phyloP scores from a whole-genome alignment of 805 yeast genomes.

The Metschnikowia lochheadii region DNA sequence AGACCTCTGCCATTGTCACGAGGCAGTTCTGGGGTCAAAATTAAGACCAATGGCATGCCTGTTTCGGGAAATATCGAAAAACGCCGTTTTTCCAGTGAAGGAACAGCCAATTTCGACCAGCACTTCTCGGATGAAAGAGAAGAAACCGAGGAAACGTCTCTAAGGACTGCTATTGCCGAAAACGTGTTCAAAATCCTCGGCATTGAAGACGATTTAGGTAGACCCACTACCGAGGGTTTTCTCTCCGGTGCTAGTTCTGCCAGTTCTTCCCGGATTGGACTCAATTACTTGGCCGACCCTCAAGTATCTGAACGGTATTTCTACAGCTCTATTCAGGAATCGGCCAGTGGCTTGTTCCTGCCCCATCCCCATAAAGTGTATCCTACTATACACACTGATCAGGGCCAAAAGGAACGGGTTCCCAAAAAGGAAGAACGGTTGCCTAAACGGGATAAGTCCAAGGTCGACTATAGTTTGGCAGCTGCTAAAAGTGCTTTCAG shows the following conservation, averaged over 20 bases:
- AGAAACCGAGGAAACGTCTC: constrained; percentile 65
- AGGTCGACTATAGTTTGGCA: constrained; percentile 37
- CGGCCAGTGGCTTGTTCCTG: background rate
- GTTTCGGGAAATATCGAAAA: background rate
- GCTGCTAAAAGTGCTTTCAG: constrained; percentile 56
- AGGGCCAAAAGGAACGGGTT: background rate
- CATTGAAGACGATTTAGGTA: constrained; percentile 36
- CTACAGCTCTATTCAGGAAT: constrained; percentile 20
- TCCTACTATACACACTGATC: constrained; percentile 25
- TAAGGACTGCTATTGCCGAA: constrained; percentile 64
- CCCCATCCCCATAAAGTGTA: constrained; percentile 23
- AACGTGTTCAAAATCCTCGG: constrained; percentile 69
- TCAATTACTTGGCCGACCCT: constrained; percentile 20
- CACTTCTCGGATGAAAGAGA: constrained; percentile 54
- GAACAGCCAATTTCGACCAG: constrained; percentile 1
- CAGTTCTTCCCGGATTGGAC: constrained; percentile 29
- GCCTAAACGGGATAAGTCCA: background rate
- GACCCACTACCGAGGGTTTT: background rate
- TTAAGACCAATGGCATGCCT: background rate
- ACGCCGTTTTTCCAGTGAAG: background rate
- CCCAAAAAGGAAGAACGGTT: background rate
- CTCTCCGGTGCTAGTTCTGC: constrained; percentile 15
- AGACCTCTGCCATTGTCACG: background rate
- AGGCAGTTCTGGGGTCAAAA: background rate
- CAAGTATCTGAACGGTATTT: constrained; percentile 12